Percentiles rank a stretch among this genome's conserved stretches.
Evolutionary conservation across 371 early-diverging fungal species (phyloP).

Genomic region (Mucor indicus): DNA sequence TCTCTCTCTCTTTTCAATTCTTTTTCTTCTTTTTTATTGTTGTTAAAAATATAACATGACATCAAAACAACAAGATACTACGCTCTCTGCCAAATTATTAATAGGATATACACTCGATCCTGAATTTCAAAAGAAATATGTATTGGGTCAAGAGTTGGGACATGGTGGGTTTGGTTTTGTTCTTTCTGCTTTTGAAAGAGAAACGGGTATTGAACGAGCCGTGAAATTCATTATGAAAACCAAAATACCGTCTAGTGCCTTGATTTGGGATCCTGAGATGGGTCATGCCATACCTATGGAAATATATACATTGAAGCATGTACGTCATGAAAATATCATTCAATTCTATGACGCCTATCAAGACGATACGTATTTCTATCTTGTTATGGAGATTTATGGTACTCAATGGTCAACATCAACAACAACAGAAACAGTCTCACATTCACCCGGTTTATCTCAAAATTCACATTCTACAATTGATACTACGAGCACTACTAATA

Average conservation of each 20-base stretch:
- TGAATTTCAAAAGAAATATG: slow-evolving; percentile 54
- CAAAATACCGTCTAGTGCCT: slow-evolving; percentile 61
- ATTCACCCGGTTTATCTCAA: slow-evolving; percentile 31
- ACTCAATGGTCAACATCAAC: slow-evolving; percentile 52
- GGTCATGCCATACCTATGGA: slow-evolving; percentile 75
- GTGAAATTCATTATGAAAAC: slow-evolving; percentile 77
- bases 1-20: too few relatives aligned
- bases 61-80: too few relatives aligned
- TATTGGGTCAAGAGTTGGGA: slow-evolving; percentile 67
- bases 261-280: slow-evolving; percentile 60
- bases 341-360: slow-evolving; percentile 64
- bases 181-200: slow-evolving; percentile 55
- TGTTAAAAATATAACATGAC: too few relatives aligned
- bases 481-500: background rate
- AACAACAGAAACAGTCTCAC: background rate
- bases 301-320: slow-evolving; percentile 66
- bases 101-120: slow-evolving; percentile 42
- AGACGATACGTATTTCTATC: slow-evolving; percentile 63
- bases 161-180: slow-evolving; percentile 84
- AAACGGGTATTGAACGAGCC: slow-evolving; percentile 62
- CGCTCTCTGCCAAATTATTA: slow-evolving; percentile 43
- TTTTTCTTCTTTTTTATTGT: too few relatives aligned
- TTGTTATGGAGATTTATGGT: slow-evolving; percentile 82
- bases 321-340: slow-evolving; percentile 71
- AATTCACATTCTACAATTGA: slow-evolving; percentile 28